A percentile compares a stretch with the other conserved stretches of the same genome.
These are phyloP conservation scores for Colletotrichum tofieldiae DNA, from an alignment of 2,329 filamentous ascomycete genomes.

Conservation along the genomic window DNA sequence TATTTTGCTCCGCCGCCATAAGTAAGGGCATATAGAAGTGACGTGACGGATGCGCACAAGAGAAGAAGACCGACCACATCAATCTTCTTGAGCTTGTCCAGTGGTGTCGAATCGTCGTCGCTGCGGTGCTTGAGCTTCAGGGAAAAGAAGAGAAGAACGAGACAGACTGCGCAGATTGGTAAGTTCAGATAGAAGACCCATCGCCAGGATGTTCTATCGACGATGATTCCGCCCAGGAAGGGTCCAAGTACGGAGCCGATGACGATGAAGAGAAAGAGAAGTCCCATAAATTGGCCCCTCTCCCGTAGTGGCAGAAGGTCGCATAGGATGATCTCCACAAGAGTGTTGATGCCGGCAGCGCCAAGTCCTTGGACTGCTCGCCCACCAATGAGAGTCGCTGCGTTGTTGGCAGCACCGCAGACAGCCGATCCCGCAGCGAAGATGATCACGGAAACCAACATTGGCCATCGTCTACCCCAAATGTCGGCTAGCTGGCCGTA, in stretches of 20 bases:
- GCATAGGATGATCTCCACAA: not conserved
- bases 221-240: slow-evolving; percentile 51
- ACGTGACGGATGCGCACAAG: slow-evolving; percentile 53
- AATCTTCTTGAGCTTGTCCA: slow-evolving; percentile 46
- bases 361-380: not conserved
- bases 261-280: slow-evolving; percentile 57
- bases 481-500: slow-evolving; percentile 48
- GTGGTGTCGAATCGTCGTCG: slow-evolving; percentile 36
- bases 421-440: slow-evolving; percentile 43
- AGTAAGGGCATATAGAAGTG: slow-evolving; percentile 52
- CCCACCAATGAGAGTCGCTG: not conserved
- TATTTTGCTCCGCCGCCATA: slow-evolving; percentile 19
- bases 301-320: not conserved
- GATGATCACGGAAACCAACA: slow-evolving; percentile 38
- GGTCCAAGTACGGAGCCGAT: slow-evolving; percentile 52
- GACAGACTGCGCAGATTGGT: slow-evolving; percentile 47
- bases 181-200: slow-evolving; percentile 64
- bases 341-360: not conserved
- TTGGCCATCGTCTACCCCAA: slow-evolving; percentile 46
- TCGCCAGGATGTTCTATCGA: slow-evolving; percentile 54
- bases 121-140: slow-evolving; percentile 45
- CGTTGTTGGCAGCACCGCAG: not conserved
- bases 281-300: slow-evolving; percentile 47
- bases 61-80: slow-evolving; percentile 61
- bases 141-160: slow-evolving; percentile 45